Evolutionary conservation across 495 filamentous ascomycete species (phyloP).

Genomic region (Neurospora sp.): DNA sequence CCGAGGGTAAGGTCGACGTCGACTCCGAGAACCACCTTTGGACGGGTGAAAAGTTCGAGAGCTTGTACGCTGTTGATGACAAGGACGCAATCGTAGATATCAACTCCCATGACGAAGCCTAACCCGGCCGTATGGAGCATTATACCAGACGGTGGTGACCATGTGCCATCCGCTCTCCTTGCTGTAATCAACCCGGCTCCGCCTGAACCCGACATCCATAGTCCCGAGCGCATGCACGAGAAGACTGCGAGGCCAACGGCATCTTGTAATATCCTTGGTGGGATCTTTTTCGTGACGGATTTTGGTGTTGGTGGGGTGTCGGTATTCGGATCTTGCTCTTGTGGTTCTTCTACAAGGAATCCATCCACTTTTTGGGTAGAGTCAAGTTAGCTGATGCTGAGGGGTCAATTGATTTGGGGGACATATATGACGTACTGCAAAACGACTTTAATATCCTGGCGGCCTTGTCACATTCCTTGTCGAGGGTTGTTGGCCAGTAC

Average conservation of each 20-base stretch:
- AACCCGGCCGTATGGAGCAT: conserved; percentile 77
- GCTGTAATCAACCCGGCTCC: conserved; percentile 75
- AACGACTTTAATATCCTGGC: conserved; percentile 76
- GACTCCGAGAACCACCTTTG: conserved; percentile 66
- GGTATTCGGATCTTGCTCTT: conserved; percentile 6
- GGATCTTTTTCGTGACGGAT: conserved; percentile 72
- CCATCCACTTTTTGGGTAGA: conserved; percentile 28
- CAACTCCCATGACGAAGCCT: conserved; percentile 82
- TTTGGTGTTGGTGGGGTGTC: conserved; percentile 23
- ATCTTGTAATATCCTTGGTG: conserved; percentile 66
- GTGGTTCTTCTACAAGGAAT: conserved; percentile 30
- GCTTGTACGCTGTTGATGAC: conserved; percentile 79
- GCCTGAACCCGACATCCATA: conserved; percentile 84
- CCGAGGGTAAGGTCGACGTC: conserved; percentile 71
- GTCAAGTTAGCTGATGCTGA: neutral
- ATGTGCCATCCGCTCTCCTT: conserved; percentile 69
- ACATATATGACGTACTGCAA: conserved; percentile 43
- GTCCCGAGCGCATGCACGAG: conserved; percentile 83
- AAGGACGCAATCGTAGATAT: conserved; percentile 88
- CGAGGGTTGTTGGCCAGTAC: conserved; percentile 72
- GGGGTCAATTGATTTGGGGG: neutral
- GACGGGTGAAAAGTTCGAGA: conserved; percentile 66
- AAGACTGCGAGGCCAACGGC: conserved; percentile 85
- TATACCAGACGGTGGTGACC: conserved; percentile 83
- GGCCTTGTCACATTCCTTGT: conserved; percentile 79